Conservation (phyloP, 202 grass and related monocot genomes). For the Zoysia matrella region DNA sequence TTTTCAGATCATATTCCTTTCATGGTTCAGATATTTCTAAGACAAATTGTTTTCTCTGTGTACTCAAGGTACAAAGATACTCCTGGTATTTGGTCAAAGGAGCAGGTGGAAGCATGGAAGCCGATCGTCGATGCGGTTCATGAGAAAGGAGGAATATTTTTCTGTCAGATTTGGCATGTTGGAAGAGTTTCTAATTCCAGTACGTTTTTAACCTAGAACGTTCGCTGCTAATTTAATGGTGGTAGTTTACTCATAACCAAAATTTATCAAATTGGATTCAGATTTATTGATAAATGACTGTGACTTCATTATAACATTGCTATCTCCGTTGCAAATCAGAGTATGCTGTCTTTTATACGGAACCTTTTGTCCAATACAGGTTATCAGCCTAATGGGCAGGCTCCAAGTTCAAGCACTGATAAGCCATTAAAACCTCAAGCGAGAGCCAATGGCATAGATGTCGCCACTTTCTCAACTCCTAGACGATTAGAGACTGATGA, state of each 20-base stretch:
- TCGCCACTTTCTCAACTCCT: conserved; percentile 46
- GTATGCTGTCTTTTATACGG: background rate
- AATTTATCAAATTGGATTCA: conserved; percentile 20
- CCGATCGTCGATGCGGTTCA: conserved; percentile 53
- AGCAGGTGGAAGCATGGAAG: conserved; percentile 62
- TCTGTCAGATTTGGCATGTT: conserved; percentile 63
- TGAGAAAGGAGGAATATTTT: conserved; percentile 64
- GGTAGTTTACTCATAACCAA: background rate
- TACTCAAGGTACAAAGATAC: conserved; percentile 51
- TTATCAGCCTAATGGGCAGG: conserved; percentile 79
- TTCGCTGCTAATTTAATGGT: background rate
- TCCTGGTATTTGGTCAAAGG: conserved; percentile 65
- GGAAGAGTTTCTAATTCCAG: conserved; percentile 56
- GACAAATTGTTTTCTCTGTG: conserved; percentile 22
- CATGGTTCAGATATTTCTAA: background rate
- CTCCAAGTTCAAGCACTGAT: conserved; percentile 83
- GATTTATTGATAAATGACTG: background rate
- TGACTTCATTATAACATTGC: background rate
- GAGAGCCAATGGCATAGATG: conserved; percentile 55
- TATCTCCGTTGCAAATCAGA: background rate
- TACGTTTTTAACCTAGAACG: conserved; percentile 17
- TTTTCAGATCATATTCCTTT: conserved; percentile 7
- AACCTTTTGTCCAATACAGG: conserved; percentile 40
- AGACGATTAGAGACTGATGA: conserved; percentile 68
- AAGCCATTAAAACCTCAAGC: conserved; percentile 59